Conservation (phyloP, 257 asterid genomes). For the Haberlea rhodopensis region DNA sequence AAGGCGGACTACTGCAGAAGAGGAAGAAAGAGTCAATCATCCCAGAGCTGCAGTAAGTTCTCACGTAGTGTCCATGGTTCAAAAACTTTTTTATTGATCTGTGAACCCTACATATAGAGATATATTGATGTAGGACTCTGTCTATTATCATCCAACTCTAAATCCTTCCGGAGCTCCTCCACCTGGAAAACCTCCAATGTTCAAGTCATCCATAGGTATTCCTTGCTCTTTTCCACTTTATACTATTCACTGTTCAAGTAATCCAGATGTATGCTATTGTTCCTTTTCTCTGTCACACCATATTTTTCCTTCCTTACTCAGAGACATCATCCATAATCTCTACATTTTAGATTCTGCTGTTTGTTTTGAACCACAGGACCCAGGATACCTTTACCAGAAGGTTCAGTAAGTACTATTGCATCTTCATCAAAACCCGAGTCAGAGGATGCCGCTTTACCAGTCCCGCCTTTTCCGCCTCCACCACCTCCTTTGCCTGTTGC, state of each 20-base stretch:
- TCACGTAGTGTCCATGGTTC: slow-evolving; percentile 21
- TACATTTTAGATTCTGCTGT: slow-evolving; percentile 3
- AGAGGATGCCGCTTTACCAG: slow-evolving; percentile 50
- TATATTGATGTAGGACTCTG: slow-evolving; percentile 76
- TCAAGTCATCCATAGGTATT: slow-evolving; percentile 82
- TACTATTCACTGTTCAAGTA: neutral
- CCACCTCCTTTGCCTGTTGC: slow-evolving; percentile 69
- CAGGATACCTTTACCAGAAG: slow-evolving; percentile 71
- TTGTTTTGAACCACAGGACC: slow-evolving; percentile 58
- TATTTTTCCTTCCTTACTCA: neutral
- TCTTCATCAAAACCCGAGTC: slow-evolving; percentile 60
- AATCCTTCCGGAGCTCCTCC: slow-evolving; percentile 99
- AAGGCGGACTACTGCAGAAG: slow-evolving; percentile 74
- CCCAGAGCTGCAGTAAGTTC: slow-evolving; percentile 78
- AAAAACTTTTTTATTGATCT: slow-evolving; percentile 26
- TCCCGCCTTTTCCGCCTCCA: slow-evolving; percentile 68
- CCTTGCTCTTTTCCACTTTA: slow-evolving; percentile 4
- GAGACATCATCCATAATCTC: neutral
- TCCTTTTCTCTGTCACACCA: slow-evolving; percentile 5
- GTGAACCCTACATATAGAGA: slow-evolving; percentile 25
- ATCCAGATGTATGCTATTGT: neutral
- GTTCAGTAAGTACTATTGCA: slow-evolving; percentile 67
- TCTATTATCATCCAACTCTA: slow-evolving; percentile 90
- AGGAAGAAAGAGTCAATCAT: slow-evolving; percentile 82
- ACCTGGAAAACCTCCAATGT: slow-evolving; percentile 99